Base-by-base conservation (phyloP, 768 basidiomycete species). In the Mycena indigotica region DNA sequence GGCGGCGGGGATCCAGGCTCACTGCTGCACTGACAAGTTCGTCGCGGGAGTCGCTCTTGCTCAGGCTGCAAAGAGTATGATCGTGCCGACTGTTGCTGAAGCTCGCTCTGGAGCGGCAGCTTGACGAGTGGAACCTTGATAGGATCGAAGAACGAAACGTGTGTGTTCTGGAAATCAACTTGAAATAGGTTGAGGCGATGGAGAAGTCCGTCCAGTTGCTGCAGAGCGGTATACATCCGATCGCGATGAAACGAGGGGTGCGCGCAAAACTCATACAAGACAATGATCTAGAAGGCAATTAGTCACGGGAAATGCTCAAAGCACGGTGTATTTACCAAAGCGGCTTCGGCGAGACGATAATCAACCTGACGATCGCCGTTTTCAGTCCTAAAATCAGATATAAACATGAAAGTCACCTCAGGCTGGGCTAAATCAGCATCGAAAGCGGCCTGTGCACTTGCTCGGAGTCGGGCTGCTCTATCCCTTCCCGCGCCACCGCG, bases 221-320 rank as follows among this genome's bases (percentile, higher is more conserved):
- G 67, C 10, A 93, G 73, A 0, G 89, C 77, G 19, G 71, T 70
- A 21, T 76, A 73, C 12, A 84, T 80, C 15, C 85, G 80, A 21
- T 82, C 79, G 3, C 80, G 75, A 21, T 78, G 80, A 66, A 90
- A 81, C 40, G 80, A 74, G 5, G 88, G 89, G 58, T 92, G 87
- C 4, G 86, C 81, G 1, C 87, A 91, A 0, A 83, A 81, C 68
- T 93, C 91, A 64, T 89, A 93, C 2, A 93, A 73, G 4, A 90
- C 87, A 8, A 92, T 77, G 49, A 93, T 83, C 89, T 89, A 58
- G 3, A n/a, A 60, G 35, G 26, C 16, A 39, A n/a, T n/a, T n/a
- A n/a, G 30, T 39, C 21, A 21, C 15, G 28, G 25, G 29, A 39
- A 44, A 29, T 30, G 28, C 24, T 26, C 60, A 25, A 24, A 40